These are phyloP conservation scores for Backusella psychrophila DNA, from an alignment of 192 early-diverging fungal species.

Conservation along the genomic window DNA sequence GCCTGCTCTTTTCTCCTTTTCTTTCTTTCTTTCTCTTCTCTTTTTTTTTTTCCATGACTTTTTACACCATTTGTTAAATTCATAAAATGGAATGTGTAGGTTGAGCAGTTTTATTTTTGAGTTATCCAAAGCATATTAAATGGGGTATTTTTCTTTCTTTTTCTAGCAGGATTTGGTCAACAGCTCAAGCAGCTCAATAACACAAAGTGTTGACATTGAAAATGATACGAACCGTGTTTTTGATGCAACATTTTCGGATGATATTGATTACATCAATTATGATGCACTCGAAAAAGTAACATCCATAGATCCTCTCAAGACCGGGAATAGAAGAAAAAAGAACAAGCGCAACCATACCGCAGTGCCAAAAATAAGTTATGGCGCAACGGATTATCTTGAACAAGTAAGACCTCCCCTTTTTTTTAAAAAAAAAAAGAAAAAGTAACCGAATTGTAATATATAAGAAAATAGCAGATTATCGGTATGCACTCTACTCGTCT, in stretches of 20 bases:
- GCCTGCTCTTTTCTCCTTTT: neutral
- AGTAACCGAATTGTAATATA: neutral
- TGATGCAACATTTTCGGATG: neutral
- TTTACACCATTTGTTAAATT: neutral
- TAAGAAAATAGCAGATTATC: neutral
- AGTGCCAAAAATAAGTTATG: neutral
- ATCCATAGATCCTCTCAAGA: neutral
- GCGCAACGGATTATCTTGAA: neutral
- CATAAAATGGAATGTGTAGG: constrained; percentile 5
- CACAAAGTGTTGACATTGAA: neutral
- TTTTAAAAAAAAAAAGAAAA: neutral
- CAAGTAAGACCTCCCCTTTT: neutral
- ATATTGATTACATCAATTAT: neutral
- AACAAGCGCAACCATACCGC: neutral
- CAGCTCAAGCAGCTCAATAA: constrained; percentile 20
- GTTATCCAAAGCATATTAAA: too few relatives aligned
- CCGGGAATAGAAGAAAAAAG: neutral
- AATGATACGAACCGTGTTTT: neutral
- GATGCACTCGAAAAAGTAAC: neutral
- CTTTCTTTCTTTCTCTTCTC: neutral
- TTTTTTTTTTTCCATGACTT: neutral
- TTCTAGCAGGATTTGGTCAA: neutral
- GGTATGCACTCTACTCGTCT: neutral
- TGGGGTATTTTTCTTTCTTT: neutral
- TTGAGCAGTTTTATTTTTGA: neutral